Evolutionary conservation across 805 yeast genomes (phyloP).

Genomic region (Myxozyma geophila): DNA sequence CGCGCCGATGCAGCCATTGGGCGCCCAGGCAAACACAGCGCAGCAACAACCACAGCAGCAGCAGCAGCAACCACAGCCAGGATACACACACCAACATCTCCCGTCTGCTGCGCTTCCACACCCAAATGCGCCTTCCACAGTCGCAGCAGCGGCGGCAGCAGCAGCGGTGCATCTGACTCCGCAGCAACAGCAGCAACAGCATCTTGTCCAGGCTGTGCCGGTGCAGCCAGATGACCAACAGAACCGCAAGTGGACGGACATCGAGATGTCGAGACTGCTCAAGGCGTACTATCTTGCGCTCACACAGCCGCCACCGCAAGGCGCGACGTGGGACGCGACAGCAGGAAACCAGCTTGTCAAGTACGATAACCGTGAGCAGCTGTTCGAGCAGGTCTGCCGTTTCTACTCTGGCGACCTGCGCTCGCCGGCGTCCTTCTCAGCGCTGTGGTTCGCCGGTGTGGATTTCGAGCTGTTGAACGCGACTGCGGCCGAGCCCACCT

Average conservation of each 20-base stretch:
- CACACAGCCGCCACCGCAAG: conserved; percentile 29
- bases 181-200: conserved; percentile 17
- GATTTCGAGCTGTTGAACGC: neutral
- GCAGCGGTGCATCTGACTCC: conserved; percentile 13
- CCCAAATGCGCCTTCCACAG: conserved; percentile 9
- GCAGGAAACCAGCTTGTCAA: conserved; percentile 20
- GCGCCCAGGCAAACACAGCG: conserved; percentile 6
- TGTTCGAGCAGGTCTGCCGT: conserved; percentile 31
- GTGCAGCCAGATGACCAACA: conserved; percentile 24
- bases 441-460: conserved; percentile 12
- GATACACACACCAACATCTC: neutral
- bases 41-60: conserved; percentile 20
- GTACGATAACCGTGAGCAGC: conserved; percentile 31
- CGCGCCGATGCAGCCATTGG: conserved; percentile 16
- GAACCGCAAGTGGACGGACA: conserved; percentile 33
- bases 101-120: conserved; percentile 13
- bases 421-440: conserved; percentile 7
- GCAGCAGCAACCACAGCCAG: conserved; percentile 22
- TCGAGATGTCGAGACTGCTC: conserved; percentile 28
- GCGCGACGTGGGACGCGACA: conserved; percentile 24
- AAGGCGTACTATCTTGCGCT: conserved; percentile 27
- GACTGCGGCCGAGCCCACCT: neutral
- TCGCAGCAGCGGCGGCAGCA: conserved; percentile 6
- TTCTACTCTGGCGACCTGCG: conserved; percentile 26
- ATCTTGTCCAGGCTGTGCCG: neutral